Conservation (phyloP, 306 rosid genomes). For the Trifolium repens region DNA sequence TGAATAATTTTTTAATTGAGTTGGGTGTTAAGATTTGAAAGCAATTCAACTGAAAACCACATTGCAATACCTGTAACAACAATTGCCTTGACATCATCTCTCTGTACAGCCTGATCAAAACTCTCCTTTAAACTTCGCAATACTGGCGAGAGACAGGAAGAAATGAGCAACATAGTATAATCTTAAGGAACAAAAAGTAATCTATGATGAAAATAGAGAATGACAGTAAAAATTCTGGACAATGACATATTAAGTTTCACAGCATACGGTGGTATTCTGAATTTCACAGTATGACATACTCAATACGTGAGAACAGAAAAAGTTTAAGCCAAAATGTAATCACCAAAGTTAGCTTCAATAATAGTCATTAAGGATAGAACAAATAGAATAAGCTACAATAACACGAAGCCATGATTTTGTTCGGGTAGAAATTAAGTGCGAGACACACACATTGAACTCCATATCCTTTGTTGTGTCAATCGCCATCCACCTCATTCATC, state of each 20-base stretch:
- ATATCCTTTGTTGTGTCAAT: not conserved
- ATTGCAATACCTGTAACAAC: constrained; percentile 71
- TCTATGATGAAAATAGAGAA: not conserved
- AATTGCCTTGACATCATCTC: constrained; percentile 91
- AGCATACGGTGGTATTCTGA: not conserved
- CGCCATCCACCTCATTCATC: constrained; percentile 4
- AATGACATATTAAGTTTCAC: constrained; percentile 17
- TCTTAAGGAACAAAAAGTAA: constrained; percentile 5
- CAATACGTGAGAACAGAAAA: constrained; percentile 9
- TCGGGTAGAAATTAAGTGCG: not conserved
- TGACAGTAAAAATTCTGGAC: constrained; percentile 8
- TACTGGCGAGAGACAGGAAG: constrained; percentile 50
- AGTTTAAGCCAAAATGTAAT: constrained; percentile 11
- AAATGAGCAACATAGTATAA: constrained; percentile 30
- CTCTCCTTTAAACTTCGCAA: constrained; percentile 68
- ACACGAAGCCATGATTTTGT: not conserved
- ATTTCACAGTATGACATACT: constrained; percentile 15
- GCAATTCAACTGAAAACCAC: constrained; percentile 17
- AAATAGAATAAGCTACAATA: not conserved
- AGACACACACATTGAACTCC: constrained; percentile 9
- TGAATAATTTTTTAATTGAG: not conserved
- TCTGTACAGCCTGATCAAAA: constrained; percentile 70
- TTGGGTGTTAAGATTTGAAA: constrained; percentile 6
- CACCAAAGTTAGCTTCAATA: not conserved
- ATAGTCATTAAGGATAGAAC: constrained; percentile 29